Evolutionary conservation across 2,329 filamentous ascomycete species (phyloP).

Genomic region (Hypomyces rosellus): DNA sequence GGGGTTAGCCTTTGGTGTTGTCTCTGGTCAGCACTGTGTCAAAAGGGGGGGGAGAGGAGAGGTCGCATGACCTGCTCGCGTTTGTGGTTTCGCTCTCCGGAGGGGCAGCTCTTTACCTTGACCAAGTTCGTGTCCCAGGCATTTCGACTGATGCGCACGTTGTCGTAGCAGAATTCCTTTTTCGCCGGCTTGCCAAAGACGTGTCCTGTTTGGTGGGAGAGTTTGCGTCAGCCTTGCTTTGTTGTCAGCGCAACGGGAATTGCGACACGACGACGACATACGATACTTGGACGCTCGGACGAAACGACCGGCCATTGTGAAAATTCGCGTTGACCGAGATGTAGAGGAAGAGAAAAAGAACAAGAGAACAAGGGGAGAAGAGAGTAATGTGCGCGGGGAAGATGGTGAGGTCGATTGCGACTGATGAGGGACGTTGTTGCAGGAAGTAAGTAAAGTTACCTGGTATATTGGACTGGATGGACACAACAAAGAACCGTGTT

Average conservation of each 20-base stretch:
- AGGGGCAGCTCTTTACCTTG: conserved; percentile 59
- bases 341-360: conserved; percentile 10
- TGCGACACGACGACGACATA: conserved; percentile 37
- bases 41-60: neutral
- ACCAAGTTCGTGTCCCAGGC: conserved; percentile 98
- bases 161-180: conserved; percentile 99
- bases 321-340: conserved; percentile 8
- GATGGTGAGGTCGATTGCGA: conserved; percentile 7
- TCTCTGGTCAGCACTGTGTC: conserved; percentile 13
- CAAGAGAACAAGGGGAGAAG: conserved; percentile 6
- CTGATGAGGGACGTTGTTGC: neutral
- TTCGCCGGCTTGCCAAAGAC: conserved; percentile 93
- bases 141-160: conserved; percentile 93
- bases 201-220: conserved; percentile 59
- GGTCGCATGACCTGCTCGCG: neutral
- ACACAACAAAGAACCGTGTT: neutral
- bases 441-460: neutral
- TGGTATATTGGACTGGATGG: neutral
- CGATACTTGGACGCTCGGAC: conserved; percentile 64
- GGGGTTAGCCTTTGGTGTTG: conserved; percentile 68
- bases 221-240: conserved; percentile 21
- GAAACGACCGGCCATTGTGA: conserved; percentile 56
- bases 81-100: neutral
- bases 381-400: conserved; percentile 3
- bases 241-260: conserved; percentile 10